These are phyloP conservation scores for Cunninghamia lanceolata DNA, from an alignment of 75 land plant species.

Conservation along the genomic window DNA sequence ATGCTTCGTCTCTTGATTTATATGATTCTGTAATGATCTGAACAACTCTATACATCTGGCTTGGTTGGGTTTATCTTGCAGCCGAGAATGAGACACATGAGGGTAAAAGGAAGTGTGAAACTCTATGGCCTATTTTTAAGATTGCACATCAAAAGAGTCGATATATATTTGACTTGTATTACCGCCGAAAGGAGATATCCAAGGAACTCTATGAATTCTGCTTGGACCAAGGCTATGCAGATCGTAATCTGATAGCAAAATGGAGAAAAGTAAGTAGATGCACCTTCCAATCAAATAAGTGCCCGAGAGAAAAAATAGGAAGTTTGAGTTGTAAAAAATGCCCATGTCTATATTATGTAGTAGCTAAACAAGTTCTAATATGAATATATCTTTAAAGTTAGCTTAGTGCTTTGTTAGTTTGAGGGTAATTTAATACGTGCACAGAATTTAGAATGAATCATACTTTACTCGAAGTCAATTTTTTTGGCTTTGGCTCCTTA, in stretches of 20 bases:
- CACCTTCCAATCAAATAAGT: neutral
- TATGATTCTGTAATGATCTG: neutral
- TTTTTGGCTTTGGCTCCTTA: neutral
- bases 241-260: slow-evolving; percentile 81
- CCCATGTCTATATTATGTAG: too few relatives aligned
- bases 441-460: neutral
- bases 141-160: slow-evolving; percentile 88
- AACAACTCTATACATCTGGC: neutral
- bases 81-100: slow-evolving; percentile 93
- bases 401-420: neutral
- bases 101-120: slow-evolving; percentile 91
- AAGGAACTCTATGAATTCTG: slow-evolving; percentile 93
- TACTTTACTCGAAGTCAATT: neutral
- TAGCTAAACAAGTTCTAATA: too few relatives aligned
- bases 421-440: neutral
- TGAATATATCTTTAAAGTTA: neutral
- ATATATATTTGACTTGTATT: slow-evolving; percentile 78
- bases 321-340: too few relatives aligned
- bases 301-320: too few relatives aligned
- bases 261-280: slow-evolving; percentile 77
- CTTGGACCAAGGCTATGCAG: slow-evolving; percentile 89
- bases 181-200: slow-evolving; percentile 74
- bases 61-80: slow-evolving; percentile 27
- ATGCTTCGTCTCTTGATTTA: neutral
- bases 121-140: slow-evolving; percentile 90